Evolutionary conservation across 306 rosid genomes (phyloP).

Genomic region (Malus asiatica): DNA sequence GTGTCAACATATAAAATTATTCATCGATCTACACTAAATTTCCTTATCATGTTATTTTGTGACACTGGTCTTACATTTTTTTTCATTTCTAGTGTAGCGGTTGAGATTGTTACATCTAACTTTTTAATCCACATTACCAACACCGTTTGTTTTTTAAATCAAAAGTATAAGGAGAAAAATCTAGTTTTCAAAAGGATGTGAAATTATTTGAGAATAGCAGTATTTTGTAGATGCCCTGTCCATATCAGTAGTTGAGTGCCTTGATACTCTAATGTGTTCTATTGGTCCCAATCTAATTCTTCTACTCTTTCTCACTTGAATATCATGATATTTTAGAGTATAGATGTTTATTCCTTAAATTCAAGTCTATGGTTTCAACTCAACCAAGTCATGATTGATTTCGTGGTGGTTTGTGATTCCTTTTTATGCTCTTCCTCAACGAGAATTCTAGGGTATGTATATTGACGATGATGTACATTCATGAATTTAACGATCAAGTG

Average conservation of each 20-base stretch:
- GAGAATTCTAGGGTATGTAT: not conserved
- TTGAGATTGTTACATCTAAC: no score
- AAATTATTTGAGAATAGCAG: not conserved
- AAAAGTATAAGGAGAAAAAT: no score
- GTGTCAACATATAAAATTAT: no score
- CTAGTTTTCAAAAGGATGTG: not conserved
- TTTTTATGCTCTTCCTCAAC: not conserved
- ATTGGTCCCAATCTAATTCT: not conserved
- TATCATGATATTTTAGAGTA: not conserved
- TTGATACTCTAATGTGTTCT: not conserved
- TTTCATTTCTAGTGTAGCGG: no score
- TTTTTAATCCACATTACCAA: no score
- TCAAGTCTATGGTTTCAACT: not conserved
- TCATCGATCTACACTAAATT: not conserved
- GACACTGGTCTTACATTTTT: no score
- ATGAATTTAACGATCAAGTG: not conserved
- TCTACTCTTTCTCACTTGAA: not conserved
- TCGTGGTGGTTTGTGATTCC: not conserved
- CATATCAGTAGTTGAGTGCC: not conserved
- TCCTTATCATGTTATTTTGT: no score
- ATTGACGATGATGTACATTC: no score
- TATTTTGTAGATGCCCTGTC: not conserved
- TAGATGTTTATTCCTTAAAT: not conserved
- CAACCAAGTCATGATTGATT: not conserved
- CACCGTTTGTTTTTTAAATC: no score